phyloP scores from a whole-genome alignment of 208 protist genomes.

The Acanthamoeba pearcei region DNA sequence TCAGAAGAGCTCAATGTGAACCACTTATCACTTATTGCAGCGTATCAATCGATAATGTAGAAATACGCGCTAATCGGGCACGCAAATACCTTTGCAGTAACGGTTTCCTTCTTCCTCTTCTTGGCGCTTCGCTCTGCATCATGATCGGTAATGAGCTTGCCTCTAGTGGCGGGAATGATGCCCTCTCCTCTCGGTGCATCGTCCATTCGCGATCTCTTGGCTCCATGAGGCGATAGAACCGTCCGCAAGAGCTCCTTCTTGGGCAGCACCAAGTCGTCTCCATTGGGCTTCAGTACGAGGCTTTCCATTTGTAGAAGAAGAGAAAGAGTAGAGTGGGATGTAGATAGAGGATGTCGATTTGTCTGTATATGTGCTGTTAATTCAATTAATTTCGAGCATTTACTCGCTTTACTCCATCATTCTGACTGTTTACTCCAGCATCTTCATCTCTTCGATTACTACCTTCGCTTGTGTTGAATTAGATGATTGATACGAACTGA shows the following conservation, averaged over 20 bases:
- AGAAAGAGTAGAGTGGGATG: background rate
- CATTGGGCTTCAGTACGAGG: background rate
- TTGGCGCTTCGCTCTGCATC: background rate
- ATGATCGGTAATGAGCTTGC: background rate
- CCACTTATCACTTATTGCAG: no score
- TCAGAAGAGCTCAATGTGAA: no score
- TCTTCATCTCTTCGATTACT: background rate
- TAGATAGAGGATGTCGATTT: slow-evolving; percentile 22
- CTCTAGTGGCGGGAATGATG: background rate
- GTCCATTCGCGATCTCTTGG: background rate
- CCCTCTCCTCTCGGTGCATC: background rate
- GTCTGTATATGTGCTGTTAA: background rate
- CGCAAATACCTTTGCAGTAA: background rate
- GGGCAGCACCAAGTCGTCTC: background rate
- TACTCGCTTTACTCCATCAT: background rate
- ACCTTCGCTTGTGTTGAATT: background rate
- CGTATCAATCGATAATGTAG: no score
- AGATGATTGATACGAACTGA: background rate
- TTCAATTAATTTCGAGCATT: background rate
- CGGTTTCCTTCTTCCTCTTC: slow-evolving; percentile 2
- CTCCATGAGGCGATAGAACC: background rate
- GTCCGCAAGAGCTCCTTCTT: background rate
- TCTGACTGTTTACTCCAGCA: background rate
- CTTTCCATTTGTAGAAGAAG: background rate
- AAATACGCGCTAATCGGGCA: no score